Conservation (phyloP, 2,329 filamentous ascomycete genomes). For the Juglanconis juglandina region DNA sequence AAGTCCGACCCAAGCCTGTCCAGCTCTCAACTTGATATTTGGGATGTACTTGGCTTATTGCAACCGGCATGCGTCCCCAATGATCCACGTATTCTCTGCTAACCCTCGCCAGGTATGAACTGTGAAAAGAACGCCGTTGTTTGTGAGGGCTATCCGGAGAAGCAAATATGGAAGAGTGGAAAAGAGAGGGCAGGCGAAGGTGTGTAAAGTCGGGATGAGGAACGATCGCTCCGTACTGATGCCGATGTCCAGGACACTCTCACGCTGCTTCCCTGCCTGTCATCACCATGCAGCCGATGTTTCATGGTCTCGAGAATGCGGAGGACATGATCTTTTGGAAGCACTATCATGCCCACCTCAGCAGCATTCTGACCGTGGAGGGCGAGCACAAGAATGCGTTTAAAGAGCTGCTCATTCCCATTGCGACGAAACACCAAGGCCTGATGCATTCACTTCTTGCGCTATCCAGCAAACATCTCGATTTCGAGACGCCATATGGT, state of each 20-base stretch:
- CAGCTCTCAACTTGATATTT: neutral
- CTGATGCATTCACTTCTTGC: conserved; percentile 90
- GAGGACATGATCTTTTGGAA: conserved; percentile 79
- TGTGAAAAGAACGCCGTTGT: conserved; percentile 92
- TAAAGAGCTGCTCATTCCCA: conserved; percentile 76
- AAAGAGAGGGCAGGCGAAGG: conserved; percentile 71
- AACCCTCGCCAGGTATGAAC: conserved; percentile 60
- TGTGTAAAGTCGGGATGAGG: conserved; percentile 29
- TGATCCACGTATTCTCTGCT: conserved; percentile 3
- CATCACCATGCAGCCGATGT: conserved; percentile 62
- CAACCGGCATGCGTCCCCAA: neutral
- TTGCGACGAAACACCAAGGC: conserved; percentile 74
- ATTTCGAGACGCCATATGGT: conserved; percentile 56
- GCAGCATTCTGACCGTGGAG: conserved; percentile 77
- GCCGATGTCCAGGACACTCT: conserved; percentile 5
- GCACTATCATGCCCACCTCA: conserved; percentile 77
- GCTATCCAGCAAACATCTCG: conserved; percentile 74
- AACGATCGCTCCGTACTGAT: neutral
- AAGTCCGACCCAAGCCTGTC: conserved; percentile 29
- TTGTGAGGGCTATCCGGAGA: conserved; percentile 85
- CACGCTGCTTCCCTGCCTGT: conserved; percentile 46
- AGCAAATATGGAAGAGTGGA: conserved; percentile 83
- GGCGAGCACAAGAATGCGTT: conserved; percentile 81
- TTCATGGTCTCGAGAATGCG: conserved; percentile 75
- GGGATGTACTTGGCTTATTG: no score